Evolutionary conservation across 352 stramenopile genomes (phyloP).

Genomic region (Phytophthora gonapodyides): DNA sequence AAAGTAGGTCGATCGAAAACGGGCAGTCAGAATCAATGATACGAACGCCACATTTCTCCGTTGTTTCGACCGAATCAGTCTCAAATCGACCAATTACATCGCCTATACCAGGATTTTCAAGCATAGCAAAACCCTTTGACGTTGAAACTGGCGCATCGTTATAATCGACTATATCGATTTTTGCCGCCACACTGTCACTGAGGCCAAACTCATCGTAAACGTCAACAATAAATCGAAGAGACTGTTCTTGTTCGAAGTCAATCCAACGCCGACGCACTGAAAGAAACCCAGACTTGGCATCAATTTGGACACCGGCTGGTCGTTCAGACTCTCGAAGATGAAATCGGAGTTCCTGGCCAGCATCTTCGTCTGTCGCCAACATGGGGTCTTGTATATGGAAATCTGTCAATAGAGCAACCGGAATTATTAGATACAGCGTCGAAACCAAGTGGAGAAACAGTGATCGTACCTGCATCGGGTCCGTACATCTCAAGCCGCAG

Average conservation of each 20-base stretch:
- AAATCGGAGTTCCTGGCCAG: constrained; percentile 21
- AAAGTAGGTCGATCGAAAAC: constrained; percentile 14
- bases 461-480: constrained; percentile 40
- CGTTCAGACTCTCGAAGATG: constrained; percentile 23
- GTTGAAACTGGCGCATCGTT: constrained; percentile 24
- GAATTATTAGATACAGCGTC: neutral
- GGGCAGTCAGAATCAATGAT: constrained; percentile 21
- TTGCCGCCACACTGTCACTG: constrained; percentile 10
- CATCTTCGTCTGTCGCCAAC: constrained; percentile 20
- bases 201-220: constrained; percentile 31
- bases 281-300: constrained; percentile 30
- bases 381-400: constrained; percentile 14
- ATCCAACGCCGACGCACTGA: constrained; percentile 34
- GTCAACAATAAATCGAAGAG: constrained; percentile 21
- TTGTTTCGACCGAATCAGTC: constrained; percentile 9
- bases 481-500: constrained; percentile 53
- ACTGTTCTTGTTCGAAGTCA: constrained; percentile 33
- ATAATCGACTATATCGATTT: constrained; percentile 20
- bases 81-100: constrained; percentile 19
- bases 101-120: constrained; percentile 20
- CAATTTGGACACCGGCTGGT: constrained; percentile 33
- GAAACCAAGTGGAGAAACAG: neutral
- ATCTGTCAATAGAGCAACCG: constrained; percentile 14
- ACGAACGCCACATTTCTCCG: constrained; percentile 10
- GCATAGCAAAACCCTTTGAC: constrained; percentile 7